A percentile compares a stretch with the other conserved stretches of the same genome.
These are phyloP conservation scores for Colletotrichum gigasporum DNA, from an alignment of 2,329 filamentous ascomycete species.

Conservation along the genomic window DNA sequence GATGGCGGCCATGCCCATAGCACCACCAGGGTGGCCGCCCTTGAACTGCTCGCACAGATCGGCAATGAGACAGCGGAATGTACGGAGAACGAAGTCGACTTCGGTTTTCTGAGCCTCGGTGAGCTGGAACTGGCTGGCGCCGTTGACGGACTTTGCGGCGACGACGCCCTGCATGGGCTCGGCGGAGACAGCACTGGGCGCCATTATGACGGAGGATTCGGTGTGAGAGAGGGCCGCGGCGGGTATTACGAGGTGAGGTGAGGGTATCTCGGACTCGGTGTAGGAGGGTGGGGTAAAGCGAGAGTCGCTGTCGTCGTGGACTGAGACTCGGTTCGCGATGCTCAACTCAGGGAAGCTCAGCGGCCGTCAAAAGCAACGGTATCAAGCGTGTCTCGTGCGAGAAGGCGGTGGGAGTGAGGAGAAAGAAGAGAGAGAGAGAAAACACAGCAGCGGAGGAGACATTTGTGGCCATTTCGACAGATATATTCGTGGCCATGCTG, in stretches of 20 bases:
- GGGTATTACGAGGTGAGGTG: not conserved
- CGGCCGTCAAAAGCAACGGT: not conserved
- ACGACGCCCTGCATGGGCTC: conserved; percentile 19
- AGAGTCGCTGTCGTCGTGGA: not conserved
- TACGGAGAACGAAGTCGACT: conserved; percentile 56
- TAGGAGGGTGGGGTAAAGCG: not conserved
- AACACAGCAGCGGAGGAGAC: not conserved
- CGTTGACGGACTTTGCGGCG: conserved; percentile 20
- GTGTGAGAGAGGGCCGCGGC: not conserved
- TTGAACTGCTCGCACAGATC: conserved; percentile 77
- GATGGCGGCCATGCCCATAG: conserved; percentile 70
- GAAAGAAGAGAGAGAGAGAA: not conserved
- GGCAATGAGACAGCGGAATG: conserved; percentile 71
- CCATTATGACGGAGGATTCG: conserved; percentile 11
- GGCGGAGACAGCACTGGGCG: conserved; percentile 25
- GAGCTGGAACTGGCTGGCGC: conserved; percentile 20
- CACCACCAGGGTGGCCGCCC: conserved; percentile 71
- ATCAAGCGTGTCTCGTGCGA: not conserved
- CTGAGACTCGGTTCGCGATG: not conserved
- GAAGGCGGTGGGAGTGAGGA: not conserved
- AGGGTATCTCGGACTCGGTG: conserved; percentile 3
- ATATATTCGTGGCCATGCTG: conserved; percentile 18
- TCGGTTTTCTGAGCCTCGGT: conserved; percentile 22
- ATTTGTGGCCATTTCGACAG: not conserved
- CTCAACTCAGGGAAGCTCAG: not conserved